phyloP scores from a whole-genome alignment of 176 grass and related monocot species.

The Alloteropsis semialata region DNA sequence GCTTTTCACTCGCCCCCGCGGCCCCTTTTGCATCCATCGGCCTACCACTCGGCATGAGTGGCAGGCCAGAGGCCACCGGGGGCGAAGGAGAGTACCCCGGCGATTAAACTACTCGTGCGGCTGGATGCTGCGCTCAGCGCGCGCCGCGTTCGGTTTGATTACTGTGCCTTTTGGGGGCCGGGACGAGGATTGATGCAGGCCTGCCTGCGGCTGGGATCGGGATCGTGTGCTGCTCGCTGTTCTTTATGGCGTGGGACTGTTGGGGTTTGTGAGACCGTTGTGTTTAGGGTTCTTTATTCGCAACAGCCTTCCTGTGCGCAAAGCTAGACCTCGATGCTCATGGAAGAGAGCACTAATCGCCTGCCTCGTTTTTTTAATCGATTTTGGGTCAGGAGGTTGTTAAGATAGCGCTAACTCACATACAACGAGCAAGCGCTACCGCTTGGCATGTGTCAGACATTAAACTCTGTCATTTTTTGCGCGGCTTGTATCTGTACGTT shows the following conservation, averaged over 20 bases:
- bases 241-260: conserved; percentile 12
- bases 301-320: background rate
- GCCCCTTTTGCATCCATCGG: background rate
- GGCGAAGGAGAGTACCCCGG: background rate
- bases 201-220: background rate
- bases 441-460: background rate
- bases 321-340: background rate
- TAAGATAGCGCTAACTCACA: too few species aligned
- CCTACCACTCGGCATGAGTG: background rate
- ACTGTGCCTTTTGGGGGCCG: background rate
- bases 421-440: background rate
- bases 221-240: background rate
- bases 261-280: conserved; percentile 37
- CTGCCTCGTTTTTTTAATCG: background rate
- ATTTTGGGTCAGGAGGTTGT: background rate
- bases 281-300: background rate
- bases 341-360: background rate
- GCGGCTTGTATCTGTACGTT: background rate
- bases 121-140: background rate
- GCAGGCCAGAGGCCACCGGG: background rate
- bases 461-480: background rate
- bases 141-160: background rate
- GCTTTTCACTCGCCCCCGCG: background rate
- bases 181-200: background rate
- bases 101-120: background rate